A percentile compares a stretch with the other conserved stretches of the same genome.
phyloP scores from a whole-genome alignment of 306 rosid species.

The Casuarina cunninghamiana region DNA sequence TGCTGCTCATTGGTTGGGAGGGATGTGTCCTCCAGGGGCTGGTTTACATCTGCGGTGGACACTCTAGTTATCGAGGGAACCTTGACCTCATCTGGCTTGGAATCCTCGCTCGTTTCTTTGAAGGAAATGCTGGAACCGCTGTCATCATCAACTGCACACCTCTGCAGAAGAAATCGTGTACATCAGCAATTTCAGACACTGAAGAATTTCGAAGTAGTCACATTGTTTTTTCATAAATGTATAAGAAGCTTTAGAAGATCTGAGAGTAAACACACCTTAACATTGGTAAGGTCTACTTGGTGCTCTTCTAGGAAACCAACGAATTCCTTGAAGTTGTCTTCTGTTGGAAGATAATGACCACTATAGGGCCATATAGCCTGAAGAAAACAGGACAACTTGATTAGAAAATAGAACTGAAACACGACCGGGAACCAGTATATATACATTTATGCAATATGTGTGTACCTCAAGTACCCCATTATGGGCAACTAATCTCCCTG shows the following conservation, averaged over 20 bases:
- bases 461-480: conserved; percentile 44
- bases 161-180: conserved; percentile 20
- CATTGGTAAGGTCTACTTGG: conserved; percentile 38
- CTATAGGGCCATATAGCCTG: conserved; percentile 61
- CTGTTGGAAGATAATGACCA: conserved; percentile 57
- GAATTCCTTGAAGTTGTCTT: conserved; percentile 49
- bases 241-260: background rate
- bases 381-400: conserved; percentile 9
- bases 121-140: conserved; percentile 6
- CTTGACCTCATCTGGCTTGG: conserved; percentile 1
- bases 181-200: background rate
- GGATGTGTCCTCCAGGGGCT: background rate
- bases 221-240: background rate
- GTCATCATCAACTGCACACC: conserved; percentile 37
- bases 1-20: conserved; percentile 12
- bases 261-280: conserved; percentile 34
- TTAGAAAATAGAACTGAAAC: background rate
- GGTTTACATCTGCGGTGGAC: background rate
- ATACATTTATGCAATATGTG: background rate
- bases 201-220: background rate
- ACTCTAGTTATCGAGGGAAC: background rate
- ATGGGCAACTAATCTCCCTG: conserved; percentile 47
- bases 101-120: conserved; percentile 3
- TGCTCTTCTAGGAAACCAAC: conserved; percentile 41
- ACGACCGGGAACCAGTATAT: background rate